phyloP scores from a whole-genome alignment of 177 flowering plant genomes.

The Vitis hybrid region DNA sequence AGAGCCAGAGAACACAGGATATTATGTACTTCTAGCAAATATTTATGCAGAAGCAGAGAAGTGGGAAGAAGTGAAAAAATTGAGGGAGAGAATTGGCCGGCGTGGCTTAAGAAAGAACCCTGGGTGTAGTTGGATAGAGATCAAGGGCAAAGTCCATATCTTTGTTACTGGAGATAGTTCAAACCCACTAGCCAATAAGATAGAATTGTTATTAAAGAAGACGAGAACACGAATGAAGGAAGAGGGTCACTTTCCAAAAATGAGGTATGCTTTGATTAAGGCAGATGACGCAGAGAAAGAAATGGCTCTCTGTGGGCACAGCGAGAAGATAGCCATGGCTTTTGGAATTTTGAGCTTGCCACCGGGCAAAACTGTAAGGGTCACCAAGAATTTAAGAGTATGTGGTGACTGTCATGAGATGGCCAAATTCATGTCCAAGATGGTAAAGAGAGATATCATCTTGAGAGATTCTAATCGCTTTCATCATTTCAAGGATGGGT shows the following conservation, averaged over 20 bases:
- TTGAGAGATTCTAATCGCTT: slow-evolving; percentile 60
- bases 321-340: slow-evolving; percentile 63
- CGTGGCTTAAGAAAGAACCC: slow-evolving; percentile 44
- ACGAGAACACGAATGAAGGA: slow-evolving; percentile 37
- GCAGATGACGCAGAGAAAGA: slow-evolving; percentile 46
- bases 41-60: slow-evolving; percentile 63
- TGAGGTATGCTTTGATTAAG: slow-evolving; percentile 39
- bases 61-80: slow-evolving; percentile 52
- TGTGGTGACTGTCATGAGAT: slow-evolving; percentile 68
- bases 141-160: slow-evolving; percentile 42
- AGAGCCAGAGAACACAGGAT: slow-evolving; percentile 61
- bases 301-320: slow-evolving; percentile 56
- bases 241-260: slow-evolving; percentile 34
- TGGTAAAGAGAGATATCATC: slow-evolving; percentile 40
- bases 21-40: slow-evolving; percentile 53
- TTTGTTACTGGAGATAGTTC: slow-evolving; percentile 46
- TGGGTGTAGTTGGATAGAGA: slow-evolving; percentile 68
- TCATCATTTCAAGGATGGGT: slow-evolving; percentile 56
- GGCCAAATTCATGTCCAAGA: slow-evolving; percentile 58
- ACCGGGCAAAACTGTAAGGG: slow-evolving; percentile 43
- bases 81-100: slow-evolving; percentile 36
- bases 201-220: slow-evolving; percentile 29
- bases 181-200: slow-evolving; percentile 35
- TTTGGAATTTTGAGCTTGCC: slow-evolving; percentile 50
- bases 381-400: slow-evolving; percentile 48